Conservation (phyloP, 2,329 filamentous ascomycete genomes). For the Nemania sp. region DNA sequence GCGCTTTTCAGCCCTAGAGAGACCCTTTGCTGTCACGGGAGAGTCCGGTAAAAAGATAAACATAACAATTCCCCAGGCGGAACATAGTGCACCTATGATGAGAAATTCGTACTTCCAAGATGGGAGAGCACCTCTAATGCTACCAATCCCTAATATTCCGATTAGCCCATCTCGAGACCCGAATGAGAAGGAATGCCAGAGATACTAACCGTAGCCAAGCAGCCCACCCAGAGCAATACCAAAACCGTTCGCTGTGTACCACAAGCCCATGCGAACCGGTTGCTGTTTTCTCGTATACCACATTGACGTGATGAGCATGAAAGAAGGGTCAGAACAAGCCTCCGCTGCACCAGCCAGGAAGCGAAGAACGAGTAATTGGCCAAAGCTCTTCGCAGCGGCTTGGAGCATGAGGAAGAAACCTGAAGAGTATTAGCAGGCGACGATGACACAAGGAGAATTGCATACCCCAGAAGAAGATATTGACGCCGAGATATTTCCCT, state of each 20-base stretch:
- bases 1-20: conserved; percentile 56
- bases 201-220: conserved; percentile 60
- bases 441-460: not conserved
- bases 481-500: conserved; percentile 66
- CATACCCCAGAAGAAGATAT: conserved; percentile 55
- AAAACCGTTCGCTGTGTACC: conserved; percentile 67
- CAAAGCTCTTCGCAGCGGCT: conserved; percentile 63
- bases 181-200: conserved; percentile 35
- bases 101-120: conserved; percentile 60
- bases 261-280: conserved; percentile 65
- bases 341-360: conserved; percentile 67
- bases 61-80: conserved; percentile 52
- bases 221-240: conserved; percentile 66
- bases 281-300: conserved; percentile 70
- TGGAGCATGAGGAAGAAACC: conserved; percentile 64
- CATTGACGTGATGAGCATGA: conserved; percentile 70
- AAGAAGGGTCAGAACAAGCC: conserved; percentile 65
- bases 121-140: conserved; percentile 63
- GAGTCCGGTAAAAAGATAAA: conserved; percentile 61
- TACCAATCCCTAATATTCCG: conserved; percentile 56
- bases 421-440: conserved; percentile 15
- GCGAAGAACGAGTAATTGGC: conserved; percentile 62
- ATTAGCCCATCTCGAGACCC: conserved; percentile 2
- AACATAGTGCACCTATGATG: conserved; percentile 55
- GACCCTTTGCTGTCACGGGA: conserved; percentile 63